Conservation (phyloP, 805 yeast species). For the Blastobotrys parvus region DNA sequence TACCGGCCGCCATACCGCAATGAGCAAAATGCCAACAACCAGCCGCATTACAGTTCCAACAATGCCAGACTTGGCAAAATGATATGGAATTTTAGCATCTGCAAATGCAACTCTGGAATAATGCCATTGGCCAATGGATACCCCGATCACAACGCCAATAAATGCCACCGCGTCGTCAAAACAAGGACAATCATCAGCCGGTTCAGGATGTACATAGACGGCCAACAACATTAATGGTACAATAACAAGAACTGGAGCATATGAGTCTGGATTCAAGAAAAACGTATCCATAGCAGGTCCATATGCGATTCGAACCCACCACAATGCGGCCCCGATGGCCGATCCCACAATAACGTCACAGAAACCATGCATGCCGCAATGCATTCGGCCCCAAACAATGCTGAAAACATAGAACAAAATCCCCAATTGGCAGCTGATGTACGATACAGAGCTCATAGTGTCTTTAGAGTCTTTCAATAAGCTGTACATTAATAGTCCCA, state of each 20-base stretch:
- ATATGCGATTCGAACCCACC: slow-evolving; percentile 36
- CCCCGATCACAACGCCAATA: slow-evolving; percentile 76
- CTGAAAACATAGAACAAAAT: slow-evolving; percentile 46
- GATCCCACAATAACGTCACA: slow-evolving; percentile 66
- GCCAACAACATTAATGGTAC: slow-evolving; percentile 36
- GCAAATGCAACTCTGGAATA: slow-evolving; percentile 19
- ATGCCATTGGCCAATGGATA: slow-evolving; percentile 55
- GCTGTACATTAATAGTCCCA: slow-evolving; percentile 42
- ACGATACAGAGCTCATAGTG: slow-evolving; percentile 2
- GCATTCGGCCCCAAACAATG: slow-evolving; percentile 70
- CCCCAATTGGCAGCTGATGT: slow-evolving; percentile 6
- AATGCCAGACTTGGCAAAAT: slow-evolving; percentile 10
- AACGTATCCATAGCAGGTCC: slow-evolving; percentile 41
- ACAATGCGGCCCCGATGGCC: slow-evolving; percentile 49
- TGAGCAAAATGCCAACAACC: slow-evolving; percentile 50
- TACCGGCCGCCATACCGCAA: slow-evolving; percentile 64
- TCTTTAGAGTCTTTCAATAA: slow-evolving; percentile 1
- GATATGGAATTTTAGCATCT: slow-evolving; percentile 16
- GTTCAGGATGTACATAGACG: slow-evolving; percentile 67
- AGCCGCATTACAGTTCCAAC: slow-evolving; percentile 39
- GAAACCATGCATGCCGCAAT: slow-evolving; percentile 97
- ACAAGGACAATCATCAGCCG: slow-evolving; percentile 93
- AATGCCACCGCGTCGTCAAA: slow-evolving; percentile 93
- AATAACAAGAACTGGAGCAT: slow-evolving; percentile 6
- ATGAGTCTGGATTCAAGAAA: slow-evolving; percentile 23